A percentile compares a stretch with the other conserved stretches of the same genome.
Evolutionary conservation across 768 basidiomycete species (phyloP).

Genomic region (Lepiota brunneoincarnata): DNA sequence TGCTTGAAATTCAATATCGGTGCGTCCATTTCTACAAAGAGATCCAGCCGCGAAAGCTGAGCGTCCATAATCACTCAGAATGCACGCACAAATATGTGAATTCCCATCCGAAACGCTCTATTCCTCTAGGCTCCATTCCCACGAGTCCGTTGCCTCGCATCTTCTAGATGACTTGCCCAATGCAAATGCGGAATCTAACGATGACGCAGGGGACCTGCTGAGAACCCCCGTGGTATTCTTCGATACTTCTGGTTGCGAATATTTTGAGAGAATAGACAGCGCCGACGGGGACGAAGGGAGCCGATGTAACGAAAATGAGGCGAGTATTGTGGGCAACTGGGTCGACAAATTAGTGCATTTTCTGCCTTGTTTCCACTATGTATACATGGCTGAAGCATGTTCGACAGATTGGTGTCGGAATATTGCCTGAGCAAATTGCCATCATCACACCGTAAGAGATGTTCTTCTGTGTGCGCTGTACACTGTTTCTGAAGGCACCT

Average conservation of each 20-base stretch:
- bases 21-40: conserved; percentile 25
- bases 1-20: conserved; percentile 92
- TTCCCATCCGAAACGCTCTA: conserved; percentile 89
- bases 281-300: conserved; percentile 82
- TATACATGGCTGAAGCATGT: not conserved
- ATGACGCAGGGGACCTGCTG: conserved; percentile 70
- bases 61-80: conserved; percentile 41
- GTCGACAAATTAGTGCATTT: conserved; percentile 67
- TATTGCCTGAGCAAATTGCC: conserved; percentile 73
- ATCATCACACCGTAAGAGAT: conserved; percentile 76
- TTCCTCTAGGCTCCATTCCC: conserved; percentile 62
- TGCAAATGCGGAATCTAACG: conserved; percentile 48
- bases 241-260: conserved; percentile 93
- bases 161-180: conserved; percentile 71
- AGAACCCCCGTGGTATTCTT: conserved; percentile 85
- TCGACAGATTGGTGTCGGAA: conserved; percentile 53
- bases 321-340: conserved; percentile 79
- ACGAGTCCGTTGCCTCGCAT: conserved; percentile 67
- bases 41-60: not conserved
- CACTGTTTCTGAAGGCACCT: not conserved
- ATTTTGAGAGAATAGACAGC: conserved; percentile 74
- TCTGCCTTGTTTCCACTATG: not conserved
- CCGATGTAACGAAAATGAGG: conserved; percentile 93
- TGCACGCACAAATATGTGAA: conserved; percentile 82
- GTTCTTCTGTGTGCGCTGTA: not conserved